A percentile compares a stretch with the other conserved stretches of the same genome.
phyloP scores from a whole-genome alignment of 2,329 filamentous ascomycete genomes.

The Diaporthe amygdali region DNA sequence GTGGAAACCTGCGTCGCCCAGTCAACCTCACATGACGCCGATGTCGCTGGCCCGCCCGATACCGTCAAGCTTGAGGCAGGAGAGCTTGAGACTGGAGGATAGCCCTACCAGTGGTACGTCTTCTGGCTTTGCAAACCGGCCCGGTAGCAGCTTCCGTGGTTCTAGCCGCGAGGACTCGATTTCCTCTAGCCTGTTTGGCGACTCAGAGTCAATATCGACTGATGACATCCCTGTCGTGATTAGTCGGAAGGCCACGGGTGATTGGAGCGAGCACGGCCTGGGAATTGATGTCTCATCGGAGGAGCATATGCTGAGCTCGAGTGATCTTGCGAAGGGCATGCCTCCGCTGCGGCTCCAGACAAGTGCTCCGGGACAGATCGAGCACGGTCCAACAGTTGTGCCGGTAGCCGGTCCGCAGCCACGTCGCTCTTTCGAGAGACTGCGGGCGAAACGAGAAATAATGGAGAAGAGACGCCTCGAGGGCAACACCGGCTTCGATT shows the following conservation, averaged over 20 bases:
- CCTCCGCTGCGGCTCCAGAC: constrained; percentile 63
- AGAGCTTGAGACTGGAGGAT: constrained; percentile 70
- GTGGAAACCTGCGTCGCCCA: constrained; percentile 79
- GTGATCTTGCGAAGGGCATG: constrained; percentile 47
- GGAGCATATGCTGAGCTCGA: constrained; percentile 42
- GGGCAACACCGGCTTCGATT: constrained; percentile 69
- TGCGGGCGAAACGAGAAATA: constrained; percentile 75
- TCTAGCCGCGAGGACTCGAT: constrained; percentile 90
- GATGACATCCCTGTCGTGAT: constrained; percentile 82
- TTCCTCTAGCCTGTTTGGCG: constrained; percentile 85
- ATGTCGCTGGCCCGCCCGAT: constrained; percentile 62
- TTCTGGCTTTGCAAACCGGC: constrained; percentile 70
- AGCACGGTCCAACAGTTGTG: constrained; percentile 45
- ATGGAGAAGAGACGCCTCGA: constrained; percentile 76
- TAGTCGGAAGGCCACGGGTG: constrained; percentile 73
- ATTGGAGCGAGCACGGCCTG: constrained; percentile 80
- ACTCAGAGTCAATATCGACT: constrained; percentile 77
- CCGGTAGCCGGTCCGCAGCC: constrained; percentile 50
- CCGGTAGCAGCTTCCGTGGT: constrained; percentile 77
- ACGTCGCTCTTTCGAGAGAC: constrained; percentile 74
- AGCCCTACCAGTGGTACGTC: constrained; percentile 80
- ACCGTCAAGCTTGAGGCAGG: constrained; percentile 69
- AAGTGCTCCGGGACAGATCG: constrained; percentile 69
- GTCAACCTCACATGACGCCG: constrained; percentile 45
- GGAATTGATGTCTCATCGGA: constrained; percentile 84